Evolutionary conservation across 192 early-diverging fungal genomes (phyloP).

Genomic region (Dissophora globulifera): DNA sequence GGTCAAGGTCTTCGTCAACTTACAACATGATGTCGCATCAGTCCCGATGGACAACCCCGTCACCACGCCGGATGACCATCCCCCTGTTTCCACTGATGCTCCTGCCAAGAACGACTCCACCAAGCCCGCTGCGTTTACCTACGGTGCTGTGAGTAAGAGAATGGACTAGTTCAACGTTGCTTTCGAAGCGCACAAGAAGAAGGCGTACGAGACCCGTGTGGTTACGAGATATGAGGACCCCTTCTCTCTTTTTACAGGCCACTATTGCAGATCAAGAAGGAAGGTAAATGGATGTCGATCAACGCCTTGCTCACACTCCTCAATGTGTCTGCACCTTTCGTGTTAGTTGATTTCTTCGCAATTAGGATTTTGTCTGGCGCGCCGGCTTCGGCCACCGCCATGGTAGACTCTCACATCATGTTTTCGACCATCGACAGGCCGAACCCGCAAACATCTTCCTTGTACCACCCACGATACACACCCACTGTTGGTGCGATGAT

Average conservation of each 20-base stretch:
- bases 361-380: no score
- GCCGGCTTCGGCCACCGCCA: no score
- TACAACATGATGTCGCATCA: slow-evolving; percentile 11
- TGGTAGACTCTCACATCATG: not conserved
- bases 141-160: no score
- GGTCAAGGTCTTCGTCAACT: slow-evolving; percentile 15
- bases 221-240: not conserved
- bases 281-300: no score
- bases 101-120: no score
- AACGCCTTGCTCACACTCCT: not conserved
- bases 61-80: not conserved
- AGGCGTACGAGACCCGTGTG: slow-evolving; percentile 6
- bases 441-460: no score
- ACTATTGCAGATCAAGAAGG: not conserved
- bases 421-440: slow-evolving; percentile 17
- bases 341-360: not conserved
- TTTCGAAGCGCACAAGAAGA: not conserved
- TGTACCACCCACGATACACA: no score
- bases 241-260: not conserved
- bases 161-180: no score
- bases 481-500: no score
- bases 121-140: not conserved
- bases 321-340: not conserved
- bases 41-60: not conserved
- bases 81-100: no score